Percentiles rank a stretch among this genome's conserved stretches.
These are phyloP conservation scores for Rhizophora apiculata DNA, from an alignment of 345 rosid species.

Conservation along the genomic window DNA sequence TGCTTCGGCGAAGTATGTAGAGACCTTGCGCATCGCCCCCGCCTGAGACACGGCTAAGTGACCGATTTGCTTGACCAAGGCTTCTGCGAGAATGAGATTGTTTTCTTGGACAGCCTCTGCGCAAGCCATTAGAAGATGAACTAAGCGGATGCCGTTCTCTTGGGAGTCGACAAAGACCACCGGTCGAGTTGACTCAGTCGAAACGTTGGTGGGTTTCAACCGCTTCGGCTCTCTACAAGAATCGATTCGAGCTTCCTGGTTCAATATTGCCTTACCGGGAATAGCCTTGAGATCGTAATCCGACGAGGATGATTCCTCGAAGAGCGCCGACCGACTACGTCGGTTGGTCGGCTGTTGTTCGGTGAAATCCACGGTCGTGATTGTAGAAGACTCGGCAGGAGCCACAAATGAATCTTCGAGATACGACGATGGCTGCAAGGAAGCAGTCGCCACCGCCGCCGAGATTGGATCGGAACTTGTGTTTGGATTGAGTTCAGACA, in stretches of 20 bases:
- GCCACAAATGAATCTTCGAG: conserved; percentile 32
- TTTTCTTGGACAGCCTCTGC: conserved; percentile 70
- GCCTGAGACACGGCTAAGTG: conserved; percentile 53
- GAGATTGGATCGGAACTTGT: conserved; percentile 22
- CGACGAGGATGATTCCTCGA: conserved; percentile 36
- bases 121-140: conserved; percentile 73
- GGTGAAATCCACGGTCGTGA: conserved; percentile 36
- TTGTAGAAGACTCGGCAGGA: conserved; percentile 40
- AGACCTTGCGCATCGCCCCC: conserved; percentile 79
- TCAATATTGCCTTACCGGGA: conserved; percentile 63
- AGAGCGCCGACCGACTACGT: conserved; percentile 31
- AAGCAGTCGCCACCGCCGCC: neutral
- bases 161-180: conserved; percentile 70
- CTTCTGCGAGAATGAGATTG: conserved; percentile 53
- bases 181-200: conserved; percentile 42
- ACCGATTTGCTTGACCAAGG: conserved; percentile 63
- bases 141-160: conserved; percentile 71
- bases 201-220: neutral
- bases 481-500: conserved; percentile 58
- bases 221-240: conserved; percentile 10
- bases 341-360: neutral
- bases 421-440: neutral
- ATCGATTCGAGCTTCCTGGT: neutral
- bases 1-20: conserved; percentile 82
- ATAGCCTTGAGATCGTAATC: conserved; percentile 72